Conservation (phyloP, 2,329 filamentous ascomycete genomes). For the Calonectria hawksworthii region DNA sequence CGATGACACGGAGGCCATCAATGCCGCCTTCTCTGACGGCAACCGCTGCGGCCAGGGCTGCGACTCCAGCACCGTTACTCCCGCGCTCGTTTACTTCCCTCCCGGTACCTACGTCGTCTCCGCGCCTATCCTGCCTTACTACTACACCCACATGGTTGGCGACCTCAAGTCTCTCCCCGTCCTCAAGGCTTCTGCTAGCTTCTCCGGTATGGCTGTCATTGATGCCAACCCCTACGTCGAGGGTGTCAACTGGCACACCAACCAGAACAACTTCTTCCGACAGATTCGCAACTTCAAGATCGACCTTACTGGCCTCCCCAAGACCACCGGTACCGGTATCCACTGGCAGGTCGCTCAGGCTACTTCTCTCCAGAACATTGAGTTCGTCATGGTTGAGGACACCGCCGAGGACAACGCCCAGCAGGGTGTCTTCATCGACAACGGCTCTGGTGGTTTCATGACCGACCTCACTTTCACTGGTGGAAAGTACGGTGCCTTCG, state of each 20-base stretch:
- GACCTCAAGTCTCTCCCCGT: slow-evolving; percentile 81
- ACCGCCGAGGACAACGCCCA: slow-evolving; percentile 75
- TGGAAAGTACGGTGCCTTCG: slow-evolving; percentile 81
- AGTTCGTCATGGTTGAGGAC: slow-evolving; percentile 83
- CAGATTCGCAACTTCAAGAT: slow-evolving; percentile 87
- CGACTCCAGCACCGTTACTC: slow-evolving; percentile 85
- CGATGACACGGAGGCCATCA: slow-evolving; percentile 93
- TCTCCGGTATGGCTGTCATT: slow-evolving; percentile 89
- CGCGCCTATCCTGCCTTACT: slow-evolving; percentile 84
- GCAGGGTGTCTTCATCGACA: slow-evolving; percentile 87
- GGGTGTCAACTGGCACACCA: slow-evolving; percentile 82
- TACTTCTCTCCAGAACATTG: slow-evolving; percentile 84
- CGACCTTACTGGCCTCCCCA: slow-evolving; percentile 77
- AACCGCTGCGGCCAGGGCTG: slow-evolving; percentile 85
- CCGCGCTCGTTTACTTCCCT: slow-evolving; percentile 93
- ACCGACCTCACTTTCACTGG: slow-evolving; percentile 87
- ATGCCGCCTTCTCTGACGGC: slow-evolving; percentile 82
- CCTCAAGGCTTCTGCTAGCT: slow-evolving; percentile 80
- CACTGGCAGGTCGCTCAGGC: slow-evolving; percentile 92
- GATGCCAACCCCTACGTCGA: slow-evolving; percentile 87
- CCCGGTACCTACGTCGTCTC: slow-evolving; percentile 88
- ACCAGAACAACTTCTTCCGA: slow-evolving; percentile 89
- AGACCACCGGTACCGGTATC: slow-evolving; percentile 75
- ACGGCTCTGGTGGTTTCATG: slow-evolving; percentile 88
- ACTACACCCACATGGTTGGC: slow-evolving; percentile 94